These are phyloP conservation scores for Hypomyces rosellus DNA, from an alignment of 2,329 filamentous ascomycete genomes.

Conservation along the genomic window DNA sequence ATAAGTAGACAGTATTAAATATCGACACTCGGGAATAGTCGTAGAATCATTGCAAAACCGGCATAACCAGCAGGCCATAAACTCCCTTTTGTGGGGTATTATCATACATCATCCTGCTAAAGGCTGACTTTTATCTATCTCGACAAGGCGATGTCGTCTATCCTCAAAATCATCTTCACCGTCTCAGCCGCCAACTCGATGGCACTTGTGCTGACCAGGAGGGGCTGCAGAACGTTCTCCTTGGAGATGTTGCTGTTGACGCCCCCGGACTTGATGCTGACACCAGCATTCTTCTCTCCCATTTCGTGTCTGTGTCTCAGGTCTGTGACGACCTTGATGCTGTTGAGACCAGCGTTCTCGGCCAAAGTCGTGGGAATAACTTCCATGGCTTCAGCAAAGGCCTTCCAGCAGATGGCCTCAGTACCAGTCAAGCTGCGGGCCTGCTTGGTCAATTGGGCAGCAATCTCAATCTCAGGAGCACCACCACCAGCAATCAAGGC, in stretches of 20 bases:
- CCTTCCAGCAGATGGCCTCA: conserved; percentile 98
- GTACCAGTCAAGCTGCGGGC: conserved; percentile 81
- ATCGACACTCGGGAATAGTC: too few species aligned
- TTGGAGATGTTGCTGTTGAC: conserved; percentile 96
- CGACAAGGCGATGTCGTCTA: conserved; percentile 60
- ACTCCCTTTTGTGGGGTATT: conserved; percentile 25
- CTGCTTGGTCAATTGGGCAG: conserved; percentile 75
- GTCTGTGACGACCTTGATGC: conserved; percentile 97
- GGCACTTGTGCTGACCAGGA: conserved; percentile 94
- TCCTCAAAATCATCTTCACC: conserved; percentile 83
- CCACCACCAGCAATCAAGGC: conserved; percentile 97
- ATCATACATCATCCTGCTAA: conserved; percentile 30
- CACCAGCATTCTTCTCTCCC: conserved; percentile 91
- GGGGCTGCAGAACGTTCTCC: conserved; percentile 92
- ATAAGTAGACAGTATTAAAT: too few species aligned
- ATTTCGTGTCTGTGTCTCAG: conserved; percentile 89
- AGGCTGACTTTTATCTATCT: conserved; percentile 38
- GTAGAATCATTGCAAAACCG: neutral
- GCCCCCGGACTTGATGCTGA: conserved; percentile 95
- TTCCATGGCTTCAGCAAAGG: conserved; percentile 95
- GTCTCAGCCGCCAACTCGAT: conserved; percentile 97
- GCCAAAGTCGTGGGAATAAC: conserved; percentile 94
- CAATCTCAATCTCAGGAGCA: conserved; percentile 93
- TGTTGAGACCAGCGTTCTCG: conserved; percentile 95
- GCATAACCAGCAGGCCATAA: neutral